These are phyloP conservation scores for Vaccinium myrtillus DNA, from an alignment of 148 eudicot species.

Conservation along the genomic window DNA sequence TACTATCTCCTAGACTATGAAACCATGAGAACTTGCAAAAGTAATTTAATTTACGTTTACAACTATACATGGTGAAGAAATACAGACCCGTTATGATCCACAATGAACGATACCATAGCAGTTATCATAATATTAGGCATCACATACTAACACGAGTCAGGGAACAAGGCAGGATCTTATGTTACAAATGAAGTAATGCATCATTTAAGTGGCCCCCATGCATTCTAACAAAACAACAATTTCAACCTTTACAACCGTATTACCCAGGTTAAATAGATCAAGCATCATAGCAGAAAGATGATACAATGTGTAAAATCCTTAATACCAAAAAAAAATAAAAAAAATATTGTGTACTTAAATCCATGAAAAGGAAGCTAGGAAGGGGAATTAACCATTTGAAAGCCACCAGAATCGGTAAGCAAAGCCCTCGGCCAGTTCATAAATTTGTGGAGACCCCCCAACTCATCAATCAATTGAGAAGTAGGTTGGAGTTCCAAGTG, in stretches of 20 bases:
- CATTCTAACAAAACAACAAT: neutral
- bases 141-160: neutral
- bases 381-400: conserved; percentile 66
- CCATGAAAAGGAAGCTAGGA: neutral
- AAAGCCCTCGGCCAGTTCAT: conserved; percentile 94
- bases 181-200: conserved; percentile 3
- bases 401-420: conserved; percentile 96
- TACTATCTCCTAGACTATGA: neutral
- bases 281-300: neutral
- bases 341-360: neutral
- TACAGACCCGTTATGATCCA: neutral
- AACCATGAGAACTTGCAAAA: neutral
- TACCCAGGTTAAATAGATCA: neutral
- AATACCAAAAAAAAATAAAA: neutral
- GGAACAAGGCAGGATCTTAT: neutral
- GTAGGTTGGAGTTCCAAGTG: conserved; percentile 91
- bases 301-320: neutral
- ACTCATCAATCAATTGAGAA: conserved; percentile 78
- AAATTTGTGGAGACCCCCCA: conserved; percentile 88
- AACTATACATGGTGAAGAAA: neutral
- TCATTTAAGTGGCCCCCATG: neutral
- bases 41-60: neutral
- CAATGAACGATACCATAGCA: neutral
- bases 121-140: neutral
- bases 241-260: neutral